Evolutionary conservation across 345 rosid genomes (phyloP).

Genomic region (Lepidium didymum): DNA sequence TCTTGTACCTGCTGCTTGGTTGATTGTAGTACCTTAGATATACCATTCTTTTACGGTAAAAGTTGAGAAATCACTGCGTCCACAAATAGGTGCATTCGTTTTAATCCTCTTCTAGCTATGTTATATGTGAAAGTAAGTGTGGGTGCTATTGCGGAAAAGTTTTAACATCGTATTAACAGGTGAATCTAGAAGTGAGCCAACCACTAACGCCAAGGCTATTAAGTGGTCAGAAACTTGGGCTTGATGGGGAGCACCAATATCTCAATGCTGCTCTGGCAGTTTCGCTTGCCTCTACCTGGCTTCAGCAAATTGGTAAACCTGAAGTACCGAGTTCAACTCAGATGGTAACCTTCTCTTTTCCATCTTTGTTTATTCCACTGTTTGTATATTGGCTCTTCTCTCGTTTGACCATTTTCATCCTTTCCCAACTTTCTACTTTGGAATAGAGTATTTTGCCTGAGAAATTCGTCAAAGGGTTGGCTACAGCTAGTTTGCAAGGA

Average conservation of each 20-base stretch:
- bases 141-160: not conserved
- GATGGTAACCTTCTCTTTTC: slow-evolving; percentile 37
- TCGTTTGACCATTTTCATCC: not conserved
- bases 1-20: not conserved
- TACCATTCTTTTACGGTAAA: not conserved
- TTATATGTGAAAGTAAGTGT: not conserved
- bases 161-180: slow-evolving; percentile 39
- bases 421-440: slow-evolving; percentile 12
- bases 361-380: not conserved
- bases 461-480: slow-evolving; percentile 74
- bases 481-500: slow-evolving; percentile 81
- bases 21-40: not conserved
- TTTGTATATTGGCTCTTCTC: not conserved
- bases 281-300: slow-evolving; percentile 71
- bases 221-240: slow-evolving; percentile 70
- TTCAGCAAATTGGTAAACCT: slow-evolving; percentile 67
- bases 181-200: slow-evolving; percentile 54
- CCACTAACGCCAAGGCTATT: slow-evolving; percentile 58
- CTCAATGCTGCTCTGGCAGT: slow-evolving; percentile 87
- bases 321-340: slow-evolving; percentile 38
- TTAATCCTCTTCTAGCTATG: not conserved
- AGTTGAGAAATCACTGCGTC: not conserved
- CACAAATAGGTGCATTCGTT: not conserved
- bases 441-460: slow-evolving; percentile 66
- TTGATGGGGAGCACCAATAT: slow-evolving; percentile 93